Base-by-base conservation (phyloP, 1,139 yeast species). In the Barnettozyma hawaiiensis region DNA sequence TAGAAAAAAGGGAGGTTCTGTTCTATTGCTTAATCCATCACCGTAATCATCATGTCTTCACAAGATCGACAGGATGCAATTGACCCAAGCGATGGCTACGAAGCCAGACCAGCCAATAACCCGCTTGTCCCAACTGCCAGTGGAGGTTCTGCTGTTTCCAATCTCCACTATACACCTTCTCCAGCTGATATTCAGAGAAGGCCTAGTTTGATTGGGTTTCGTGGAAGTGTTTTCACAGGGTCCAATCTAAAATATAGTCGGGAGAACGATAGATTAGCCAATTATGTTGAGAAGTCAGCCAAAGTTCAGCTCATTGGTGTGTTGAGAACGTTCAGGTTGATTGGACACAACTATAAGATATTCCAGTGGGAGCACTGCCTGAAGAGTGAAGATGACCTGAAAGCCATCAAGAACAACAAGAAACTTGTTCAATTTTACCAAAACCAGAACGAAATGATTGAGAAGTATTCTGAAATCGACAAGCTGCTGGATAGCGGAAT, bases 401-500 rank as follows among this genome's bases (percentile, higher is more conserved):
- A 40, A 14, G 23, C 19, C 11, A 20, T 47, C 7, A 41, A 41
- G 19, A 47, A 36, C 19, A 57, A 48, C 19, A 57, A 48, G 32
- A 42, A 50, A 12, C 42, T 71, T 16, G 57, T 61, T 32, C 43
- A 55, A 7, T 77, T 64, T 55, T 78, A 77, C 56, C 52, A 60
- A 33, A 58, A 64, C 5, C 90, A 83, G 60, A 83, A 85, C 55
- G 74, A 69, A 27, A 60, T 80, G 45, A 76, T 83, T 46, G 75
- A 72, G 24, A 67, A 76, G 42, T 81, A 76, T 51, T 61, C 63
- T 39, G 83, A 76, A 47, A 77, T 85, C 26, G 95, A 85, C 57
- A 66, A 70, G 43, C 67, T 83, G 44, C 67, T 85, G 40, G 94
- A 83, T 58, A 77, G 87, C 3, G 90, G 89, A 1, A 71, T 84